phyloP scores from a whole-genome alignment of 2,329 filamentous ascomycete species.

The Pseudonectria buxi region DNA sequence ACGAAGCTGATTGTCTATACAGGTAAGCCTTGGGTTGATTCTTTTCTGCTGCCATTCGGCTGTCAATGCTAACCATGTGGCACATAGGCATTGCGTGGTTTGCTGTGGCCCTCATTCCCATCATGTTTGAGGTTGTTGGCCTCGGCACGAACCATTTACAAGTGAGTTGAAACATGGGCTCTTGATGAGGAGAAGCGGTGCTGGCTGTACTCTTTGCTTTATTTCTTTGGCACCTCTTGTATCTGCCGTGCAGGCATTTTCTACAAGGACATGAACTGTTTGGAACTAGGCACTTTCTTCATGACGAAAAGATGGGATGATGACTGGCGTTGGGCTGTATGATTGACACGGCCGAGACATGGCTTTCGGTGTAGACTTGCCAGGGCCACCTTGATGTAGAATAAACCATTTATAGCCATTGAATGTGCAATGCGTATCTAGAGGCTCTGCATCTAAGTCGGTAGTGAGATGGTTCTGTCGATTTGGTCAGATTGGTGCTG shows the following conservation, averaged over 20 bases:
- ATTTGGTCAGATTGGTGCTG: neutral
- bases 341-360: constrained; percentile 3
- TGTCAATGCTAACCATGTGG: constrained; percentile 2
- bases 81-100: constrained; percentile 71
- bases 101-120: constrained; percentile 66
- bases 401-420: no score
- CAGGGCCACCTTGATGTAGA: constrained; percentile 1
- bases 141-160: constrained; percentile 38
- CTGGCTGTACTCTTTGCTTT: constrained; percentile 7
- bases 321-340: constrained; percentile 14
- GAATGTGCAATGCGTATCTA: no score
- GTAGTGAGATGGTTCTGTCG: neutral
- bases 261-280: constrained; percentile 5
- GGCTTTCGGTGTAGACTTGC: constrained; percentile 8
- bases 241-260: constrained; percentile 4
- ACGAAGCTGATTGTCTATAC: constrained; percentile 94
- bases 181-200: constrained; percentile 4
- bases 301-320: constrained; percentile 19
- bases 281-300: constrained; percentile 9
- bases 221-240: constrained; percentile 1
- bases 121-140: constrained; percentile 60
- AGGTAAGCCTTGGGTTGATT: constrained; percentile 47
- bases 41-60: neutral
- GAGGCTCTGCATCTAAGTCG: no score
- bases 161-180: constrained; percentile 9